Base-by-base conservation (phyloP, 495 filamentous ascomycete genomes). In the Astrocystis sublimbata region DNA sequence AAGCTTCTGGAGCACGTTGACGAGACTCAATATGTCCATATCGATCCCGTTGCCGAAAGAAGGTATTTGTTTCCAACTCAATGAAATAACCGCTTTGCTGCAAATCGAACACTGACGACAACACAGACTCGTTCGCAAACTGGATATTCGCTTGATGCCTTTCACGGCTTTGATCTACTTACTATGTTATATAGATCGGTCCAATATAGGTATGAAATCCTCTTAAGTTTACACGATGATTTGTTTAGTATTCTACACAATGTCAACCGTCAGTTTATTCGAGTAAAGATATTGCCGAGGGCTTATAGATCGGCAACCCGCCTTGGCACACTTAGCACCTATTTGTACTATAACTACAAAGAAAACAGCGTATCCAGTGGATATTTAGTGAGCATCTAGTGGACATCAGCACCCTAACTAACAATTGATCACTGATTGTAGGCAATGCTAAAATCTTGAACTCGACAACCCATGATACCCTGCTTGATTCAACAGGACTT, bases 161-260 rank as follows among this genome's bases (percentile, higher is more conserved):
- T n/a, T 43, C 84, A n/a, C 40, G 4, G 40, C 40, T 43, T 4
- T 43, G 17, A 7, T 96, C 31, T 97, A 96, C 71, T 83, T 96
- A 6, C 78, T 90, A 9, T 88, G 88, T 15, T 96, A 96, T 69
- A 81, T 96, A n/a, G 92, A 94, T 69, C 80, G 92, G 49, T 83
- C 84, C 9, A 91, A 89, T 70, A 90, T 93, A 57, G 40, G 40
- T 43, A 43, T n/a, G n/a, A n/a, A n/a, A n/a, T n/a, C 33, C 13
- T 36, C 33, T 36, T 36, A 36, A 6, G n/a, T n/a, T n/a, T n/a
- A n/a, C n/a, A n/a, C n/a, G n/a, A n/a, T n/a, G n/a, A n/a, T n/a
- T n/a, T n/a, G n/a, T n/a, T n/a, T n/a, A n/a, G n/a, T n/a, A n/a
- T n/a, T n/a, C n/a, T n/a, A n/a, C n/a, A n/a, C n/a, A n/a, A n/a